Base-by-base conservation (phyloP, 1,139 yeast genomes). In the Yamadazyma sp. region DNA sequence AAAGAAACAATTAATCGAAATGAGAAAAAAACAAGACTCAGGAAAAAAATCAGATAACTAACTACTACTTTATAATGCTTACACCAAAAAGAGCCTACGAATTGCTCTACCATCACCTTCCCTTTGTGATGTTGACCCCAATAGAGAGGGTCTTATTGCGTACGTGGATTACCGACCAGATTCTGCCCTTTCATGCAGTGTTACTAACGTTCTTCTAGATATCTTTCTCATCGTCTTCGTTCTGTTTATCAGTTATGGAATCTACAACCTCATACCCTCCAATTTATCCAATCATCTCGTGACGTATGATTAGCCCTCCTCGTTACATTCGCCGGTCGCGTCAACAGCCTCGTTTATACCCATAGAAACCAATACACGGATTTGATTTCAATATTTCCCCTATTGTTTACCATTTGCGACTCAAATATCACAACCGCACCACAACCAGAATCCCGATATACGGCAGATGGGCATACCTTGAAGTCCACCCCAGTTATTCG, bases 51-150 rank as follows among this genome's bases (percentile, higher is more conserved):
- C 18, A 12, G 3, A 11, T 20, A 17, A 28, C 31, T n/a, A n/a
- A n/a, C n/a, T n/a, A n/a, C n/a, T n/a, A n/a, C n/a, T n/a, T n/a
- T n/a, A n/a, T n/a, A n/a, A 41, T 46, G 43, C 39, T 47, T 34
- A 42, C 46, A 10, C 50, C 51, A 4, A 48, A 43, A 31, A 29
- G 37, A 8, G 45, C 42, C 3, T 49, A 64, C 50, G 51, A 58
- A 37, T 48, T 62, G 44, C 63, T 66, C 49, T 68, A 65, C 54
- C 58, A 62, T 49, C 64, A 63, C 42, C 60, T 69, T 43, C 75
- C 75, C 17, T 62, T 58, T 42, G 55, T 53, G 41, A 69, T 69
- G 73, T 61, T 69, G 55, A 69, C 74, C 17, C 48, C 49, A 33
- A 51, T 59, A 8, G 75, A 69, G 51, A 51, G 63, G n/a, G 38